Percentiles rank a stretch among this genome's conserved stretches.
These are phyloP conservation scores for Hypoxylon rubiginosum DNA, from an alignment of 2,329 filamentous ascomycete genomes.

Conservation along the genomic window DNA sequence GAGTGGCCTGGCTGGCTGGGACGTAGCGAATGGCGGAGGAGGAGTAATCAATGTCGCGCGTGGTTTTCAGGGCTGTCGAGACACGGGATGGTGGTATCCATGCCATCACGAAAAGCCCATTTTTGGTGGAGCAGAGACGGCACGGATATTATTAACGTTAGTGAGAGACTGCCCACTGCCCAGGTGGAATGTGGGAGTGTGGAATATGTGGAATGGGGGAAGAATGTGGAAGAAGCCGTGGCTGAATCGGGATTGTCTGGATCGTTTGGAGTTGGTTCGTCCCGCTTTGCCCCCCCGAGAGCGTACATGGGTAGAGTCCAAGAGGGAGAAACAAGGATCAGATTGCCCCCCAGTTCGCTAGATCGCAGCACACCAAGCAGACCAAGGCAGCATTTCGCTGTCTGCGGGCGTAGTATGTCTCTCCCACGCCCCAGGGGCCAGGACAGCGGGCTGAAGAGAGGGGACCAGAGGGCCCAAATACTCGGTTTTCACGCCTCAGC, in stretches of 20 bases:
- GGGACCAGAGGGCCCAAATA: conserved; percentile 49
- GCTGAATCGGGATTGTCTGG: conserved; percentile 46
- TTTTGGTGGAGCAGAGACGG: conserved; percentile 46
- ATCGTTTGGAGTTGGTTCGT: conserved; percentile 44
- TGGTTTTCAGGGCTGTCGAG: conserved; percentile 29
- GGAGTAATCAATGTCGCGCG: conserved; percentile 38
- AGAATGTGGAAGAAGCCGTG: conserved; percentile 45
- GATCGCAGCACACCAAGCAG: conserved; percentile 39
- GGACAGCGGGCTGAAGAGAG: conserved; percentile 37
- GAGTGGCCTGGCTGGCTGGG: conserved; percentile 6
- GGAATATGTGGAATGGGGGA: conserved; percentile 35
- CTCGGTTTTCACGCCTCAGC: conserved; percentile 50
- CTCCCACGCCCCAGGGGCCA: conserved; percentile 43
- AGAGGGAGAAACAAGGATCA: conserved; percentile 30
- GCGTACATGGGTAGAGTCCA: conserved; percentile 22
- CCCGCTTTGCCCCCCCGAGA: conserved; percentile 40
- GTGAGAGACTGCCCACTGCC: conserved; percentile 30
- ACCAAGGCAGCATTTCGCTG: conserved; percentile 18
- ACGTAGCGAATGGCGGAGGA: conserved; percentile 33
- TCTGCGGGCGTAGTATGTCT: conserved; percentile 20
- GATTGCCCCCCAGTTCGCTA: conserved; percentile 40
- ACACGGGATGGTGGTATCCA: conserved; percentile 29
- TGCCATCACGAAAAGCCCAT: conserved; percentile 37
- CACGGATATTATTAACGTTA: conserved; percentile 50
- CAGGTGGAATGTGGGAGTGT: conserved; percentile 30